Evolutionary conservation across 768 basidiomycete genomes (phyloP).

Genomic region (Amyloporia xantha): DNA sequence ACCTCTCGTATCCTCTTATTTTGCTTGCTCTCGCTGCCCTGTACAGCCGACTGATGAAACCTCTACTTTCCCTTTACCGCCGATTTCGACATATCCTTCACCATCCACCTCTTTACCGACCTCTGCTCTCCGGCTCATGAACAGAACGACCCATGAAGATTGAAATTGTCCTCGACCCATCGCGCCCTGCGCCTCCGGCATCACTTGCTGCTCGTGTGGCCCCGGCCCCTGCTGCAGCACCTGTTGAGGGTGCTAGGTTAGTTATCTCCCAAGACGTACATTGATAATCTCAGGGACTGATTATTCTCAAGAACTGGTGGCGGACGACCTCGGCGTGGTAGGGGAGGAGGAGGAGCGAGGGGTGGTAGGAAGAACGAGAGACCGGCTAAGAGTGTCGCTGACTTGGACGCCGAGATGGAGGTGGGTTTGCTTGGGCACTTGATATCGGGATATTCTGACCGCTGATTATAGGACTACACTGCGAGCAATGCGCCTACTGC

Average conservation of each 20-base stretch:
- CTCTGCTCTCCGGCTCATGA: conserved; percentile 13
- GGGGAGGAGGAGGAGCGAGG: conserved; percentile 15
- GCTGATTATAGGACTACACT: conserved; percentile 17
- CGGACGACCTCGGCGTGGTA: conserved; percentile 35
- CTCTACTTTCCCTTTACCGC: conserved; percentile 31
- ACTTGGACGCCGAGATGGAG: conserved; percentile 98
- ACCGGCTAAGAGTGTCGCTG: conserved; percentile 75
- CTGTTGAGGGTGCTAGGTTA: conserved; percentile 31
- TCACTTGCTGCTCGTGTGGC: conserved; percentile 83
- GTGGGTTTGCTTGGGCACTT: conserved; percentile 45
- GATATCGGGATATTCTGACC: too few species aligned
- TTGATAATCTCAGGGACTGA: conserved; percentile 24
- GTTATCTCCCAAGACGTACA: conserved; percentile 17
- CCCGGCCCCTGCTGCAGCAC: conserved; percentile 44
- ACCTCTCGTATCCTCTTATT: conserved; percentile 11
- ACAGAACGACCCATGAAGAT: conserved; percentile 98
- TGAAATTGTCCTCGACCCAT: conserved; percentile 91
- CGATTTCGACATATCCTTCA: conserved; percentile 31
- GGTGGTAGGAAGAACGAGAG: conserved; percentile 46
- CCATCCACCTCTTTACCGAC: conserved; percentile 19
- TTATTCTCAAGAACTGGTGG: conserved; percentile 14
- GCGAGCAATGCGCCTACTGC: conserved; percentile 13
- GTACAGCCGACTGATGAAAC: conserved; percentile 31
- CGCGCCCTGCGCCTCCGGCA: conserved; percentile 49
- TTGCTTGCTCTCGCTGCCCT: conserved; percentile 23